These are phyloP conservation scores for Pseudomonodictys pantanalensis DNA, from an alignment of 495 filamentous ascomycete species.

Conservation along the genomic window DNA sequence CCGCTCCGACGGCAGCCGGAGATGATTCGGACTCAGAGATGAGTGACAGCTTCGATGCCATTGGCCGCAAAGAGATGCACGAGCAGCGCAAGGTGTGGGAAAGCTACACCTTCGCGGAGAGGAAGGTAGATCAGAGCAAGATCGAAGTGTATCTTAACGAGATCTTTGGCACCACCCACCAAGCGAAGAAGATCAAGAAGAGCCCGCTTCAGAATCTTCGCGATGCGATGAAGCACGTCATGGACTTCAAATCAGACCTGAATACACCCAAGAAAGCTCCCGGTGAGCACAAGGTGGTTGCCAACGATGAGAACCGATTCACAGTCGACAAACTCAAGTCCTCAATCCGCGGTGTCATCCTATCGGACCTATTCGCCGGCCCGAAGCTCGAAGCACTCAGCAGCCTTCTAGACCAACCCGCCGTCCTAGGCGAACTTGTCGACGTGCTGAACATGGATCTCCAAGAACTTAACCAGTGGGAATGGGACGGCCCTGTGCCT, in stretches of 20 bases:
- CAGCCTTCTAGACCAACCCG: slow-evolving; percentile 24
- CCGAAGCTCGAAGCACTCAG: slow-evolving; percentile 30
- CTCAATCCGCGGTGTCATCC: slow-evolving; percentile 29
- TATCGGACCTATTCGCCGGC: slow-evolving; percentile 31
- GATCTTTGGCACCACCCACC: slow-evolving; percentile 34
- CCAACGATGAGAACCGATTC: slow-evolving; percentile 1
- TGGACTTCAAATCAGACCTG: slow-evolving; percentile 24
- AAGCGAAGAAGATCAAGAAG: slow-evolving; percentile 31
- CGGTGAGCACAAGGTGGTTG: background rate
- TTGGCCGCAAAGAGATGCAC: slow-evolving; percentile 51
- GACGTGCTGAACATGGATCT: slow-evolving; percentile 40
- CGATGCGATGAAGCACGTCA: slow-evolving; percentile 21
- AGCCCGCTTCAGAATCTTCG: slow-evolving; percentile 30
- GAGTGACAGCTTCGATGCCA: slow-evolving; percentile 38
- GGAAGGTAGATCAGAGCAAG: slow-evolving; percentile 26
- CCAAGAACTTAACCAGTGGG: slow-evolving; percentile 24
- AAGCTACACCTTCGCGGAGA: slow-evolving; percentile 53
- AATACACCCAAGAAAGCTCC: slow-evolving; percentile 1
- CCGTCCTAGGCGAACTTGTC: slow-evolving; percentile 32
- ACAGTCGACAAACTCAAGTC: slow-evolving; percentile 11
- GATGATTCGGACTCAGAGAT: slow-evolving; percentile 6
- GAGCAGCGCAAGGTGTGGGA: slow-evolving; percentile 57
- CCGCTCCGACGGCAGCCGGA: slow-evolving; percentile 6
- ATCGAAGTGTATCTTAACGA: slow-evolving; percentile 36
- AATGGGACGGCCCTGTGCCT: slow-evolving; percentile 33